Base-by-base conservation (phyloP, 2,329 filamentous ascomycete species). In the Aureobasidium sp. region DNA sequence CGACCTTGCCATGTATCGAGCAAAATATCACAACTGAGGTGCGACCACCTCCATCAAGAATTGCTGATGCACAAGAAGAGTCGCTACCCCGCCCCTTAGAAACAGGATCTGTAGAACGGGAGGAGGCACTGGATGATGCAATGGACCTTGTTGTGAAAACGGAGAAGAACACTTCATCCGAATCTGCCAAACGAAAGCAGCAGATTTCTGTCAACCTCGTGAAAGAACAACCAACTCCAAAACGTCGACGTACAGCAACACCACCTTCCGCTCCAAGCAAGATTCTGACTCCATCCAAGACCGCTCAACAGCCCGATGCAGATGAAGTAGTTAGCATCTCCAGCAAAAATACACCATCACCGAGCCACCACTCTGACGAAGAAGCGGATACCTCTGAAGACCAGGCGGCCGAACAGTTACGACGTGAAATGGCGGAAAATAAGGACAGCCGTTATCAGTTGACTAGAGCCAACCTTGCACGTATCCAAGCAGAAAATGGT, bases 401-500 rank as follows among this genome's bases (percentile, higher is more conserved):
- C 15, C 52, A 60, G 10, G 51, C 52, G 5, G 52, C 64, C 20
- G 59, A 61, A 61, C 56, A 64, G 34, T 20, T 64, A n/a, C 48
- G 8, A 7, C 46, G 59, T 17, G 57, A 64, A 36, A 57, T 64
- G 50, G 41, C n/a, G 13, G 56, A 39, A 39, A 10, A 32, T 29
- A 42, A 32, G 17, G 36, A 56, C 36, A 34, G 9, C 20, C 56
- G 44, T 7, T 42, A 46, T 39, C 63, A 68, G 17, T 62, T 74
- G 34, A 74, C 72, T 2, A 68, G 67, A 61, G 70, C 67, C 10
- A 74, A 73, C 50, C 66, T 74, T 17, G 68, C 68, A 32, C 70
- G 65, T 58, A 70, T 72, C 46, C 68, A 73, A 64, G 70, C 67
- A 32, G 59, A 67, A 36, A 65, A 70, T 27, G 63, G 60, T 29